Evolutionary conservation across 2,329 filamentous ascomycete species (phyloP).

Genomic region (Cephalotrichum gorgonifer): DNA sequence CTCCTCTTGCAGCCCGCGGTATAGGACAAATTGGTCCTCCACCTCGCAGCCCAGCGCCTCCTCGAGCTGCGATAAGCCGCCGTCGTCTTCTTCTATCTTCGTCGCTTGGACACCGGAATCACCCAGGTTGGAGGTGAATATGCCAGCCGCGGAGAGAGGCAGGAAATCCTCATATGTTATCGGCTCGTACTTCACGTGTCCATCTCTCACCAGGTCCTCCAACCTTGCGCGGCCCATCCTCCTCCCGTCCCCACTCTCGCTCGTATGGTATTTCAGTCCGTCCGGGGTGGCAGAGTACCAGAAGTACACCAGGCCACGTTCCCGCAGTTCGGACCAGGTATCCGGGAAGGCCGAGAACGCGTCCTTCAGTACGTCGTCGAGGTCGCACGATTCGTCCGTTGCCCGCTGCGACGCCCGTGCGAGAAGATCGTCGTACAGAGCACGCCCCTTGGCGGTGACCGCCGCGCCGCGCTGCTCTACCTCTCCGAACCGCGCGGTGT

Average conservation of each 20-base stretch:
- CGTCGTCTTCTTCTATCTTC: too few relatives aligned
- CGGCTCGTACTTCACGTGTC: slow-evolving; percentile 24
- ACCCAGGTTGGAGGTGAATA: slow-evolving; percentile 38
- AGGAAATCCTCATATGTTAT: slow-evolving; percentile 45
- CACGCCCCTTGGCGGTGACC: slow-evolving; percentile 31
- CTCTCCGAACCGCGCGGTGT: slow-evolving; percentile 41
- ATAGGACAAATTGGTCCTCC: too few relatives aligned
- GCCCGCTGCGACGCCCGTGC: slow-evolving; percentile 13
- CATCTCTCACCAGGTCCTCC: slow-evolving; percentile 19
- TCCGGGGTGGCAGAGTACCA: background rate
- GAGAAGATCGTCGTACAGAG: slow-evolving; percentile 34
- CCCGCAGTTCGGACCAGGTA: background rate
- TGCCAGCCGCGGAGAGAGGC: slow-evolving; percentile 40
- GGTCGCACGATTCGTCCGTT: too few relatives aligned
- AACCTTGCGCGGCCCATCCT: slow-evolving; percentile 9
- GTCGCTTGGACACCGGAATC: too few relatives aligned
- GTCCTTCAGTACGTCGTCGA: background rate
- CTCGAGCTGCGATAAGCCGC: too few relatives aligned
- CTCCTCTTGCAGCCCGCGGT: too few relatives aligned
- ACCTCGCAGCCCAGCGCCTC: too few relatives aligned
- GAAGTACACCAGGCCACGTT: background rate
- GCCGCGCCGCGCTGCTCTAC: slow-evolving; percentile 42
- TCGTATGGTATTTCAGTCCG: background rate
- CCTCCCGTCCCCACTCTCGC: too few relatives aligned
- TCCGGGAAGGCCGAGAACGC: background rate